Percentiles rank a stretch among this genome's conserved stretches.
phyloP scores from a whole-genome alignment of 2,329 filamentous ascomycete species.

The Rutstroemia sp. region DNA sequence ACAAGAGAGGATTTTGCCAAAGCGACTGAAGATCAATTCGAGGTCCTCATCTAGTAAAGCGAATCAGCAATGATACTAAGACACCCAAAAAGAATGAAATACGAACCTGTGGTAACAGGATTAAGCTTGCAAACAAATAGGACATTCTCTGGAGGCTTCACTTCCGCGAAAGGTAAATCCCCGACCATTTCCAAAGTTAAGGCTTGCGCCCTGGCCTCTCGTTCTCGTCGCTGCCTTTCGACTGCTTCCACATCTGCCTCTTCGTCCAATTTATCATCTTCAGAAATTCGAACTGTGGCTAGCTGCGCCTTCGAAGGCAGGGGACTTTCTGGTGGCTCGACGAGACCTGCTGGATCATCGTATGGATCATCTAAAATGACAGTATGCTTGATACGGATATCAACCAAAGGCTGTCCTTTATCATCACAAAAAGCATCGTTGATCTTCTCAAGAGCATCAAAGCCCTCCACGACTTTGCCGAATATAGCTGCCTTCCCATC shows the following conservation, averaged over 20 bases:
- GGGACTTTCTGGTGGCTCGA: slow-evolving; percentile 73
- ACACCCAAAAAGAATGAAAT: too few relatives aligned
- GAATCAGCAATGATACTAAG: slow-evolving; percentile 7
- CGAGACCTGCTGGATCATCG: slow-evolving; percentile 68
- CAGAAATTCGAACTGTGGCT: slow-evolving; percentile 82
- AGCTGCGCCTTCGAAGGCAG: slow-evolving; percentile 77
- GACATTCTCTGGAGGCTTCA: slow-evolving; percentile 94
- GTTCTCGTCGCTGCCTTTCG: slow-evolving; percentile 74
- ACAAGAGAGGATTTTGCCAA: slow-evolving; percentile 89
- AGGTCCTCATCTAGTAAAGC: slow-evolving; percentile 67
- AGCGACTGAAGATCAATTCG: slow-evolving; percentile 92
- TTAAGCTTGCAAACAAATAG: slow-evolving; percentile 98
- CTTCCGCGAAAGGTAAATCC: slow-evolving; percentile 92
- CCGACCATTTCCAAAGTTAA: slow-evolving; percentile 97
- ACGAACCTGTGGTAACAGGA: slow-evolving; percentile 70
- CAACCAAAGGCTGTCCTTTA: slow-evolving; percentile 78
- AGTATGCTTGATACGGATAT: slow-evolving; percentile 91
- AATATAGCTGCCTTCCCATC: slow-evolving; percentile 95
- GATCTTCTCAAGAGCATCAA: slow-evolving; percentile 88
- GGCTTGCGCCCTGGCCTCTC: slow-evolving; percentile 88
- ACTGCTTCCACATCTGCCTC: slow-evolving; percentile 68
- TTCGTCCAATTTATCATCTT: slow-evolving; percentile 75
- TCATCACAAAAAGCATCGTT: slow-evolving; percentile 85
- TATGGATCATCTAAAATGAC: slow-evolving; percentile 89
- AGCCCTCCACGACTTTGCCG: slow-evolving; percentile 91